Evolutionary conservation across 257 asterid genomes (phyloP).

Genomic region (Penstemon eatonii): DNA sequence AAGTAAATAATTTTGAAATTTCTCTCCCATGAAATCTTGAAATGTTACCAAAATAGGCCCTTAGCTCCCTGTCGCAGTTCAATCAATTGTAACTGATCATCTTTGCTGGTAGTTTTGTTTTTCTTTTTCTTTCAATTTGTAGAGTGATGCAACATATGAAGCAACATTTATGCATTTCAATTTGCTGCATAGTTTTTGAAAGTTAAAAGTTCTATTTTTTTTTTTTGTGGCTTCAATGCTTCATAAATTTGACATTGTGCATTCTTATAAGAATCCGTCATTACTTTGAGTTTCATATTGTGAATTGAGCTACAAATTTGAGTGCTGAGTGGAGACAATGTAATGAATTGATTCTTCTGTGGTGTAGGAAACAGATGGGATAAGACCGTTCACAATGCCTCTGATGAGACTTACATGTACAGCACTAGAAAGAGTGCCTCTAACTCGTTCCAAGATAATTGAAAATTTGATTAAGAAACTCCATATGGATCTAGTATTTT

Average conservation of each 20-base stretch:
- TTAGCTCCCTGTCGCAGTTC: background rate
- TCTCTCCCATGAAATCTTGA: too few species aligned
- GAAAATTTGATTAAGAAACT: conserved; percentile 44
- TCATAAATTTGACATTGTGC: background rate
- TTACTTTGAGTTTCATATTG: background rate
- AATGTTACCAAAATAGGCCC: too few species aligned
- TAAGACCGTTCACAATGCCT: conserved; percentile 59
- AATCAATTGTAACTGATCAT: background rate
- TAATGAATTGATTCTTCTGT: background rate
- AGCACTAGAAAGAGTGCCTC: conserved; percentile 58
- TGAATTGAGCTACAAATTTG: background rate
- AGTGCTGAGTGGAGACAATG: too few species aligned
- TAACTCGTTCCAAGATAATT: conserved; percentile 40
- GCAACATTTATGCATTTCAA: background rate
- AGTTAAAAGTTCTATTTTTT: too few species aligned
- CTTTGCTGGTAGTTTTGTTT: background rate
- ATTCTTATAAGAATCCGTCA: too few species aligned
- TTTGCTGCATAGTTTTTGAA: background rate
- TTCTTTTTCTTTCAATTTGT: background rate
- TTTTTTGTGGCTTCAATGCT: background rate
- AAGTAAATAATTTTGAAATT: too few species aligned
- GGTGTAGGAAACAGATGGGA: conserved; percentile 47
- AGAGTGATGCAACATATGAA: background rate
- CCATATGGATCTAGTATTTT: conserved; percentile 50
- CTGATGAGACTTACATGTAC: conserved; percentile 53